Evolutionary conservation across 192 early-diverging fungal species (phyloP).

Genomic region (Umbelopsis sp.): DNA sequence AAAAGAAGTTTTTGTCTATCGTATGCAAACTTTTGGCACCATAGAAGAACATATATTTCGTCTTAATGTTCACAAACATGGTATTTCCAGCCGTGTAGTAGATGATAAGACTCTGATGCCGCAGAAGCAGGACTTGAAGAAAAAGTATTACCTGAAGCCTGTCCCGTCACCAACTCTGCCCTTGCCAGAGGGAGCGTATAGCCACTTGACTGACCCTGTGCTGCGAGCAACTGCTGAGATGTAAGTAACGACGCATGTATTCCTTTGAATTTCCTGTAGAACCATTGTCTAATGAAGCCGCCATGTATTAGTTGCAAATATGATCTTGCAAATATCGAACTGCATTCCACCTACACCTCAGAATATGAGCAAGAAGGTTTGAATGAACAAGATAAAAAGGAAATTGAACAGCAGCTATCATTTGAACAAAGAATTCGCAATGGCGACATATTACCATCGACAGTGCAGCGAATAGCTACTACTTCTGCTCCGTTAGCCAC

Average conservation of each 20-base stretch:
- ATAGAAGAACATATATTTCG: conserved; percentile 65
- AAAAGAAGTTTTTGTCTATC: conserved; percentile 70
- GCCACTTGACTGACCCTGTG: neutral
- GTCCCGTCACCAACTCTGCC: neutral
- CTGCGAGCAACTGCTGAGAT: neutral
- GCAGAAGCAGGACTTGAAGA: neutral
- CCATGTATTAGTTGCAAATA: neutral
- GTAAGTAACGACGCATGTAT: neutral
- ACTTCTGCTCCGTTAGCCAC: no score
- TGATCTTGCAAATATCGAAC: neutral
- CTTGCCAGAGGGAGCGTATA: neutral
- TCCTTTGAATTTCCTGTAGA: neutral
- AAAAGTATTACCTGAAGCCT: neutral
- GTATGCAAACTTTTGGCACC: conserved; percentile 59
- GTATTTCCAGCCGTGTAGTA: conserved; percentile 64
- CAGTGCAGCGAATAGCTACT: no score
- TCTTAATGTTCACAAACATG: conserved; percentile 75
- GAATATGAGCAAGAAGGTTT: neutral
- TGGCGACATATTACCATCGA: neutral
- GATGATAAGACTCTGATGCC: conserved; percentile 51
- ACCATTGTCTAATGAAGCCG: no score
- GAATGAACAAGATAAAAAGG: neutral
- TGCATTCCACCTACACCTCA: neutral
- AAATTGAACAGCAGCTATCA: conserved; percentile 1
- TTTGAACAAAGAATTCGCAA: neutral